Conservation (phyloP, 768 basidiomycete genomes). For the Pulveroboletus sp. region DNA sequence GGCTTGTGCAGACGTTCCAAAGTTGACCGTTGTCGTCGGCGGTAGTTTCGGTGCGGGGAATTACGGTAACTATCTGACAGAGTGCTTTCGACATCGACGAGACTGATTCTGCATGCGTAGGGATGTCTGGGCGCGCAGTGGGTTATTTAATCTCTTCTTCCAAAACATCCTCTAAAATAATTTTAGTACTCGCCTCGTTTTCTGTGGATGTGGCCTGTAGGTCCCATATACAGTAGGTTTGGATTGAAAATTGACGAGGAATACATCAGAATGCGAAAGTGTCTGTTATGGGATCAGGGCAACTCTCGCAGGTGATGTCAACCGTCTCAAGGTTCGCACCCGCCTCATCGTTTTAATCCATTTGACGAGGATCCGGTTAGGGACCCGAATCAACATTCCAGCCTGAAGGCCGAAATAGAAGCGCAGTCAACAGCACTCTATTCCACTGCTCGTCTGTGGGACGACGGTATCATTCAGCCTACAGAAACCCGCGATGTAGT, state of each 20-base stretch:
- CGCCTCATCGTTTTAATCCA: not conserved
- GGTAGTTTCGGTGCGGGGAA: slow-evolving; percentile 95
- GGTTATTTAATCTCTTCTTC: slow-evolving; percentile 31
- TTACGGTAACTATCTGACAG: slow-evolving; percentile 56
- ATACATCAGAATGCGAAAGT: slow-evolving; percentile 75
- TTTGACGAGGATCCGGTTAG: slow-evolving; percentile 34
- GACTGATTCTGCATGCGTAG: slow-evolving; percentile 36
- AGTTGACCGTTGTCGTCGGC: slow-evolving; percentile 88
- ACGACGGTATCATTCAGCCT: slow-evolving; percentile 87
- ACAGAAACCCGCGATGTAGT: slow-evolving; percentile 85
- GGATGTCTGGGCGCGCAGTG: slow-evolving; percentile 91
- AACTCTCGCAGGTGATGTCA: slow-evolving; percentile 91
- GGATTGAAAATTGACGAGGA: slow-evolving; percentile 7
- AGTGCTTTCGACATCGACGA: slow-evolving; percentile 3
- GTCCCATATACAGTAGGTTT: slow-evolving; percentile 25
- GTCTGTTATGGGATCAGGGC: slow-evolving; percentile 92
- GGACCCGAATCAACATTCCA: slow-evolving; percentile 73
- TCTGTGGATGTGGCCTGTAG: slow-evolving; percentile 97
- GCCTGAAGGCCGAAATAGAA: slow-evolving; percentile 80
- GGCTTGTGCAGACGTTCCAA: slow-evolving; percentile 90
- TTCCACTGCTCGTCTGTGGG: slow-evolving; percentile 91
- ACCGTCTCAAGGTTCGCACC: slow-evolving; percentile 70
- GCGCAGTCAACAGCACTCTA: slow-evolving; percentile 83
- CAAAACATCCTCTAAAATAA: slow-evolving; percentile 2
- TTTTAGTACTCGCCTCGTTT: slow-evolving; percentile 86